A percentile compares a stretch with the other conserved stretches of the same genome.
Conservation (phyloP, 371 early-diverging fungal genomes). For the Phascolomyces articulosus region DNA sequence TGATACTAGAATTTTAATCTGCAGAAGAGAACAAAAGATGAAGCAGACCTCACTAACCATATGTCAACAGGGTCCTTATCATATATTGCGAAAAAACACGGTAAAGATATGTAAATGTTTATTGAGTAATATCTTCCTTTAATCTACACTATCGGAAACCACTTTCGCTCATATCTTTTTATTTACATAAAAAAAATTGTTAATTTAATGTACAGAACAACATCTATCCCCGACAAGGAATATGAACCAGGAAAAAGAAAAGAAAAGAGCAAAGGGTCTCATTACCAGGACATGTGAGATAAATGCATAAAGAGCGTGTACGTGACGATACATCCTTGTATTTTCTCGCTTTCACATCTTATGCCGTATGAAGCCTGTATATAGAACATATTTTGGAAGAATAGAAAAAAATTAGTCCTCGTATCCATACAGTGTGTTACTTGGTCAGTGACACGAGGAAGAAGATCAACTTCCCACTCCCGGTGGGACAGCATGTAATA, state of each 20-base stretch:
- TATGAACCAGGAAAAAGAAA: background rate
- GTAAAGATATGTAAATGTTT: background rate
- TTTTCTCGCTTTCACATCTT: background rate
- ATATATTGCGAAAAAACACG: background rate
- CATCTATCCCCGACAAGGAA: background rate
- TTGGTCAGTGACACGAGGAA: conserved; percentile 8
- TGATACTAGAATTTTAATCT: background rate
- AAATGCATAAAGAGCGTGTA: background rate
- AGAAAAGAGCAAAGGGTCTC: background rate
- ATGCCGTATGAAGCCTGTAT: background rate
- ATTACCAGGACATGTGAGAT: background rate
- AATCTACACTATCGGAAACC: background rate
- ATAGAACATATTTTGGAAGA: background rate
- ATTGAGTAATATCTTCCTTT: background rate
- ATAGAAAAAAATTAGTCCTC: conserved; percentile 1
- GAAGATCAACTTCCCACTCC: conserved; percentile 16
- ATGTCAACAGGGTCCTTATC: background rate
- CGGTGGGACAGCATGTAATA: conserved; percentile 9
- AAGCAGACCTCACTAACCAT: background rate
- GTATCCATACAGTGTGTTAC: background rate
- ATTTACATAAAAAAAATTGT: background rate
- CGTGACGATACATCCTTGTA: background rate
- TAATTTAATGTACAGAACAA: background rate
- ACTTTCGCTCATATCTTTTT: background rate
- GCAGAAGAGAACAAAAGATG: background rate